Conservation (phyloP, 495 filamentous ascomycete species). For the Emericellopsis terricola region DNA sequence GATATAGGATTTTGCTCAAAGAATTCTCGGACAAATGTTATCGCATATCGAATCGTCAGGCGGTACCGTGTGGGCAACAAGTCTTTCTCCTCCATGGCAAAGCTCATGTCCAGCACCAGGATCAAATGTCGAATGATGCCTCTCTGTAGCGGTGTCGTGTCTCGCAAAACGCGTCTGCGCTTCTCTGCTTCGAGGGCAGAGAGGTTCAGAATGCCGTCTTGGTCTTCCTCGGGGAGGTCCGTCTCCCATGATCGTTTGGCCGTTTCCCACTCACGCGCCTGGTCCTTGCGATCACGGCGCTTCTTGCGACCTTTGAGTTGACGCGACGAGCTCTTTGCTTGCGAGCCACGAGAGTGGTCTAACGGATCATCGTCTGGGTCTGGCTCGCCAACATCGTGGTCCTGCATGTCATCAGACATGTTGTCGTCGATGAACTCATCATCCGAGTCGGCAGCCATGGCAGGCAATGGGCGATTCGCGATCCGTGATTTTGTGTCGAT, state of each 20-base stretch:
- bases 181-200: slow-evolving; percentile 27
- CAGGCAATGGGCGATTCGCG: no score
- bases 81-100: slow-evolving; percentile 91
- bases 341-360: no score
- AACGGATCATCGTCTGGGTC: slow-evolving; percentile 3
- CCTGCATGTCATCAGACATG: slow-evolving; percentile 48
- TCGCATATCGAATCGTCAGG: slow-evolving; percentile 64
- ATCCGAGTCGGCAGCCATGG: slow-evolving; percentile 63
- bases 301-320: slow-evolving; percentile 9
- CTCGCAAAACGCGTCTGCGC: slow-evolving; percentile 45
- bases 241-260: slow-evolving; percentile 29
- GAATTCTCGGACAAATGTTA: slow-evolving; percentile 80
- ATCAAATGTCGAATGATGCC: slow-evolving; percentile 93
- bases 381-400: slow-evolving; percentile 4
- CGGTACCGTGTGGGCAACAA: slow-evolving; percentile 73
- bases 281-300: slow-evolving; percentile 8
- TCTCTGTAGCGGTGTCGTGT: slow-evolving; percentile 86
- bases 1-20: slow-evolving; percentile 99
- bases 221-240: slow-evolving; percentile 16
- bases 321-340: no score
- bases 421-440: slow-evolving; percentile 63
- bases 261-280: slow-evolving; percentile 27
- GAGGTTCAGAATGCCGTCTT: slow-evolving; percentile 20
- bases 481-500: no score
- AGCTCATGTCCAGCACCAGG: slow-evolving; percentile 80